Base-by-base conservation (phyloP, 345 rosid genomes). In the Ailanthus altissimus region DNA sequence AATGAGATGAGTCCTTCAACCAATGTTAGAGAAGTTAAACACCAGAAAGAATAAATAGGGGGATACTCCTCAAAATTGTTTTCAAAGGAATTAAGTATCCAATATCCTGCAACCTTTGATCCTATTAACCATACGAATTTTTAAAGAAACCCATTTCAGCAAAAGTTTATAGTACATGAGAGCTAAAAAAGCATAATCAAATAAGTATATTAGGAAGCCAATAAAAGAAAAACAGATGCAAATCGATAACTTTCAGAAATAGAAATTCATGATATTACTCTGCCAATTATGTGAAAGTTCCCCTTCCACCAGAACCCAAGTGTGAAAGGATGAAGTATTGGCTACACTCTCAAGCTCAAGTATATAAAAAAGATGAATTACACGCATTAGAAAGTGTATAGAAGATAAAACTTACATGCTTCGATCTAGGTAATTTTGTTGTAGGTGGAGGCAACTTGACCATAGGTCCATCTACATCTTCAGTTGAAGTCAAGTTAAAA, bases 391-490 rank as follows among this genome's bases (percentile, higher is more conserved):
- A 62, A 13, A 50, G 14, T 14, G 25, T 47, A 62, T 4, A 49
- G 53, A 50, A 36, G 57, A 70, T 8, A 74, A 13, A 14, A 9
- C 32, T 74, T 50, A 62, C 70, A 63, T 62, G 97, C 88, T 95
- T 95, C 82, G 88, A 94, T 83, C 98, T 88, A 2, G 99, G 98
- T 72, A 95, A 84, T 81, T 80, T 92, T 8, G 91, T 89, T 50
- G 88, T 83, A 11, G 97, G 94, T 1, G 86, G 87, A 73, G 97
- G 98, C 86, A 96, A 85, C 81, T 78, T 86, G 59, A 91, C 93
- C 76, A 96, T 78, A 26, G 98, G 98, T 47, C 97, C 98, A 79
- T 89, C 94, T 42, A 75, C 63, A 83, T 87, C 90, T 78, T 92
- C 97, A 72, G 88, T 88, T 12, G 98, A 92, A 81, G 94, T 92